Evolutionary conservation across 2,329 filamentous ascomycete species (phyloP).

Genomic region (Gliomastix tumulicola): DNA sequence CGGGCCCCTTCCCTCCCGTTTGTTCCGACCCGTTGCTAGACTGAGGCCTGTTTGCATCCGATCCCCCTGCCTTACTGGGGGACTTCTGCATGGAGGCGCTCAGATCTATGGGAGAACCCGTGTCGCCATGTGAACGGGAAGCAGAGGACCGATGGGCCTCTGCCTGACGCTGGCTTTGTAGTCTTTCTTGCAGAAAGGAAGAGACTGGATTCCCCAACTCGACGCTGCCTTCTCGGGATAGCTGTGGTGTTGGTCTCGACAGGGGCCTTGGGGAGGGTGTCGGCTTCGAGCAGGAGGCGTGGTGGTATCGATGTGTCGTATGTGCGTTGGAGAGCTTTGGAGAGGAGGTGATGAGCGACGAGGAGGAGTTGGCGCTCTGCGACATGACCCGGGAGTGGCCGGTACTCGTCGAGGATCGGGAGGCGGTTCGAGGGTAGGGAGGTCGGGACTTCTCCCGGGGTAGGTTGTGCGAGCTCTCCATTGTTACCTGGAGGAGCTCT

Average conservation of each 20-base stretch:
- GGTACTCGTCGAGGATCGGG: slow-evolving; percentile 36
- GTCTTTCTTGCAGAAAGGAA: slow-evolving; percentile 45
- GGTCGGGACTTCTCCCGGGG: slow-evolving; percentile 17
- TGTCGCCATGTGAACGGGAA: slow-evolving; percentile 26
- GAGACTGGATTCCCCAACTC: slow-evolving; percentile 36
- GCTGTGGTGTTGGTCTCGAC: slow-evolving; percentile 29
- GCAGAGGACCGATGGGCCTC: slow-evolving; percentile 35
- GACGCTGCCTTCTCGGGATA: slow-evolving; percentile 32
- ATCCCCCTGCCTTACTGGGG: slow-evolving; percentile 24
- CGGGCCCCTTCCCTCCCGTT: slow-evolving; percentile 45
- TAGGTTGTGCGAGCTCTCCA: slow-evolving; percentile 19
- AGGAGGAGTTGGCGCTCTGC: slow-evolving; percentile 31
- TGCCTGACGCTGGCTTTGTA: slow-evolving; percentile 42
- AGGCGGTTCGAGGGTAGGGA: slow-evolving; percentile 32
- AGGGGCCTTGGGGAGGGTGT: slow-evolving; percentile 24
- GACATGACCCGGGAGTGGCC: slow-evolving; percentile 31
- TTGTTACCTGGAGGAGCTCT: slow-evolving; percentile 7
- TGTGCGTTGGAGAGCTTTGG: slow-evolving; percentile 25
- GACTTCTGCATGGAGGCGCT: slow-evolving; percentile 27
- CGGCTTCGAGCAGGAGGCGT: slow-evolving; percentile 26
- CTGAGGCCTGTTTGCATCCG: slow-evolving; percentile 29
- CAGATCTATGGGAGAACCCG: slow-evolving; percentile 29
- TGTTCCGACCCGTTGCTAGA: slow-evolving; percentile 33
- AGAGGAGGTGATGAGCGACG: slow-evolving; percentile 28
- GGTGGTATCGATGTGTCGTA: slow-evolving; percentile 30